Evolutionary conservation across 352 stramenopile species (phyloP), one percentile per base, ranked within the genome.

Genomic region (Saprolegnia diclina): DNA sequence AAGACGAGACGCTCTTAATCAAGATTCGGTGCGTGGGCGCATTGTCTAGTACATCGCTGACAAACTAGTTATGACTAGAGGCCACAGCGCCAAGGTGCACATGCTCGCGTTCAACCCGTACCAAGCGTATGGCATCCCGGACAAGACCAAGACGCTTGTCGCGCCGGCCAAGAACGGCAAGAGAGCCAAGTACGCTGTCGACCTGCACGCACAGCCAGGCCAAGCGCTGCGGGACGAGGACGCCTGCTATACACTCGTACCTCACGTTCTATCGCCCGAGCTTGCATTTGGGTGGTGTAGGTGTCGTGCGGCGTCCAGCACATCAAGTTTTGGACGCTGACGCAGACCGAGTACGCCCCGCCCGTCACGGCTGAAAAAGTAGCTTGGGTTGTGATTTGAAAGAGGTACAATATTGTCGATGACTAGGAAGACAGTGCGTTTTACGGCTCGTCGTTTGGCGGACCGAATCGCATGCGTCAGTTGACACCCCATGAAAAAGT

Each of bases 251-350:
- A 91, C 83, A 13, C 65, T 91, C 7, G 82, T 65, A 52, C 24
- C 1, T 24, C 40, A 18, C 11, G 18, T 42, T 48, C 40, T 42
- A 37, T 7, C 16, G 4, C 1, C 26, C 16, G 11, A 42, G 19
- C 11, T 48, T 48, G 10, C 53, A 19, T 14, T 2, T 35, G 29
- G 29, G 1, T 64, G 5, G 9, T 24, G 10, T 65, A 65, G 57
- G 62, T 89, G 57, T 89, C 79, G 50, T 91, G 81, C 44, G 83
- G 83, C 38, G 80, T 89, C 18, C 77, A 82, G 6, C 83, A 91
- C 69, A 91, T 89, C 56, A 77, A 82, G 1, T 91, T 91, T 64
- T 91, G 83, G 83, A 87, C 81, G 6, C 71, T 91, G 32, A 81
- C 79, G 13, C 86, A 85, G 54, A 77, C 76, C 26, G 78, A 87